A percentile compares a stretch with the other conserved stretches of the same genome.
phyloP scores from a whole-genome alignment of 352 stramenopile species.

The Phytophthora meadii region DNA sequence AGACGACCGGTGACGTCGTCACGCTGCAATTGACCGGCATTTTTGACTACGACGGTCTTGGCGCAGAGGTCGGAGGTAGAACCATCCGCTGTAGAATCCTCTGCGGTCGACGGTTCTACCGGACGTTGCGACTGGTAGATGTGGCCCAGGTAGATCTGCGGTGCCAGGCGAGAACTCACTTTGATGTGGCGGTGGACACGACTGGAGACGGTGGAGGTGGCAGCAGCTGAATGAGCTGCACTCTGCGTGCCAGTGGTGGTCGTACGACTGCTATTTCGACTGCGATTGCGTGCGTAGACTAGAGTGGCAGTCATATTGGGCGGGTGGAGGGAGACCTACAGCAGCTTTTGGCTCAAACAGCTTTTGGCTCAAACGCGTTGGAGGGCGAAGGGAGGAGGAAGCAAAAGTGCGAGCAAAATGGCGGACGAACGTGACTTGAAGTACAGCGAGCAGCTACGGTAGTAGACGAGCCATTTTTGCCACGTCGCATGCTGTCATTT shows the following conservation, averaged over 20 bases:
- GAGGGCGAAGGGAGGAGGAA: background rate
- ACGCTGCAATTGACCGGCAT: conserved; percentile 30
- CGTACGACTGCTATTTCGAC: background rate
- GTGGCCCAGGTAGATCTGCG: conserved; percentile 42
- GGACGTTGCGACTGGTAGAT: conserved; percentile 10
- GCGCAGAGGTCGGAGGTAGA: background rate
- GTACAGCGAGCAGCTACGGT: conserved; percentile 6
- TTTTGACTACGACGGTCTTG: conserved; percentile 39
- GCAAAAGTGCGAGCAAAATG: conserved; percentile 4
- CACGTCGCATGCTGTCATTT: conserved; percentile 40
- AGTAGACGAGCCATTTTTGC: conserved; percentile 16
- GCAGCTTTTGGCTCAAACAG: too few relatives aligned
- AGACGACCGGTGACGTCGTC: conserved; percentile 17
- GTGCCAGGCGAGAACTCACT: conserved; percentile 37
- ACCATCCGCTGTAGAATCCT: too few relatives aligned
- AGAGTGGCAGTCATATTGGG: conserved; percentile 28
- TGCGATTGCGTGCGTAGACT: conserved; percentile 9
- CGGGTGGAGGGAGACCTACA: background rate
- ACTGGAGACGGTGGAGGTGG: background rate
- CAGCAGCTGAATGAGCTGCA: background rate
- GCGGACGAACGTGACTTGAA: conserved; percentile 12
- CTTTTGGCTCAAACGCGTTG: too few relatives aligned
- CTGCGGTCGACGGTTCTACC: background rate
- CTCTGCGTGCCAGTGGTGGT: background rate
- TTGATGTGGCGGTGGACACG: conserved; percentile 29